These are phyloP conservation scores for Venturia pyrina DNA, from an alignment of 2,329 filamentous ascomycete genomes.

Conservation along the genomic window DNA sequence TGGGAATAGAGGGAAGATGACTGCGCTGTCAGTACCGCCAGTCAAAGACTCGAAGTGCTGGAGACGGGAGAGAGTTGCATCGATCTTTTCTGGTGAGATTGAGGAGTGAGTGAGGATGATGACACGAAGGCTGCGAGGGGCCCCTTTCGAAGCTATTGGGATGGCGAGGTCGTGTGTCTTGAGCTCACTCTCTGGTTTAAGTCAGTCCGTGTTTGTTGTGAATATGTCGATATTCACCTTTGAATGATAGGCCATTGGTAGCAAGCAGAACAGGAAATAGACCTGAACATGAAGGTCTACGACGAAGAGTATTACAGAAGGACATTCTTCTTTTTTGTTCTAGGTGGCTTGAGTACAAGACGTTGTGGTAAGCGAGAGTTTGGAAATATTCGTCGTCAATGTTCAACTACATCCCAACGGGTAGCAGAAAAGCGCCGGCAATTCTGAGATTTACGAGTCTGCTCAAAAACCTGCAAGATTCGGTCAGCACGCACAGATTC, in stretches of 20 bases:
- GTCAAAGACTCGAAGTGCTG: conserved; percentile 2
- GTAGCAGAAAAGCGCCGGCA: too few relatives aligned
- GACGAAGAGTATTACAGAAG: conserved; percentile 9
- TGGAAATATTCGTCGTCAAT: too few relatives aligned
- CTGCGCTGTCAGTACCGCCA: neutral
- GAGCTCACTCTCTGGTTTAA: conserved; percentile 1
- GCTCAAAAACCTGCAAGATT: too few relatives aligned
- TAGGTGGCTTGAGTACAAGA: neutral
- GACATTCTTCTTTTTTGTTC: neutral
- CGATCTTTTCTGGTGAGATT: neutral
- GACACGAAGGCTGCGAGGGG: neutral
- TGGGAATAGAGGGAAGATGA: conserved; percentile 3
- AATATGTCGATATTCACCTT: neutral
- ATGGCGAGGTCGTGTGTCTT: conserved; percentile 10
- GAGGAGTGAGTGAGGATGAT: conserved; percentile 6
- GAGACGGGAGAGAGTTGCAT: neutral
- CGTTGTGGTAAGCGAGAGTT: neutral
- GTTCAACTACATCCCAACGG: too few relatives aligned
- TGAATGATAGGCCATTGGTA: neutral
- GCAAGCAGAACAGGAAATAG: conserved; percentile 2
- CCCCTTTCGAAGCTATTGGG: neutral
- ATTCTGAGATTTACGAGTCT: too few relatives aligned
- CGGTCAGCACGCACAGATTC: too few relatives aligned
- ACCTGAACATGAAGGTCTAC: conserved; percentile 1
- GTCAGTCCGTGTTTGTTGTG: neutral